Percentiles rank a stretch among this genome's conserved stretches.
Evolutionary conservation across 331 rosid genomes (phyloP).

Genomic region (Quercus tomentella): DNA sequence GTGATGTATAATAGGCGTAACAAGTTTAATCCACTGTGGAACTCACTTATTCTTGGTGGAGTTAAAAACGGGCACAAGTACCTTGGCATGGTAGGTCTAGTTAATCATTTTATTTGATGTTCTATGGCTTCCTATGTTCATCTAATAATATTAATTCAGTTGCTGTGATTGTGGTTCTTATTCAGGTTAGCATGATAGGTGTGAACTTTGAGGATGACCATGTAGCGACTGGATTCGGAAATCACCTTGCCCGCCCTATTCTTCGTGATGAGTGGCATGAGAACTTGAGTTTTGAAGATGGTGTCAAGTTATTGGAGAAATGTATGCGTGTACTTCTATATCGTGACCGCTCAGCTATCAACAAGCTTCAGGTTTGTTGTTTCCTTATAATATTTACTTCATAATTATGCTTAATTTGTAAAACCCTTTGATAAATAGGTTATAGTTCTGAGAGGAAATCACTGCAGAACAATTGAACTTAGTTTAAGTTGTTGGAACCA

Average conservation of each 20-base stretch:
- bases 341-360: constrained; percentile 92
- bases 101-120: background rate
- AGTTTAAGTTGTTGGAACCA: background rate
- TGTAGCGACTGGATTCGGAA: no score
- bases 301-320: constrained; percentile 79
- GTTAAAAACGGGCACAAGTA: constrained; percentile 61
- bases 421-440: background rate
- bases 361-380: constrained; percentile 79
- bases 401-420: background rate
- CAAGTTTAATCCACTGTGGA: constrained; percentile 72
- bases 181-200: constrained; percentile 89
- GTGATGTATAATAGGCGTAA: constrained; percentile 76
- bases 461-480: background rate
- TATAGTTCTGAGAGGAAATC: no score
- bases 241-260: constrained; percentile 87
- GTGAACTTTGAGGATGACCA: constrained; percentile 30
- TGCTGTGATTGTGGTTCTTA: background rate
- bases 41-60: constrained; percentile 70
- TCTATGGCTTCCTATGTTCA: background rate
- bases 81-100: constrained; percentile 56
- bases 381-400: background rate
- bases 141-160: background rate
- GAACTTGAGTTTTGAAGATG: constrained; percentile 77
- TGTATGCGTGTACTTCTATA: constrained; percentile 93
- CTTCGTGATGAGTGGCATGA: constrained; percentile 94